A percentile compares a stretch with the other conserved stretches of the same genome.
phyloP scores from a whole-genome alignment of 1,284 basidiomycete species.

The Melampsora medusae region DNA sequence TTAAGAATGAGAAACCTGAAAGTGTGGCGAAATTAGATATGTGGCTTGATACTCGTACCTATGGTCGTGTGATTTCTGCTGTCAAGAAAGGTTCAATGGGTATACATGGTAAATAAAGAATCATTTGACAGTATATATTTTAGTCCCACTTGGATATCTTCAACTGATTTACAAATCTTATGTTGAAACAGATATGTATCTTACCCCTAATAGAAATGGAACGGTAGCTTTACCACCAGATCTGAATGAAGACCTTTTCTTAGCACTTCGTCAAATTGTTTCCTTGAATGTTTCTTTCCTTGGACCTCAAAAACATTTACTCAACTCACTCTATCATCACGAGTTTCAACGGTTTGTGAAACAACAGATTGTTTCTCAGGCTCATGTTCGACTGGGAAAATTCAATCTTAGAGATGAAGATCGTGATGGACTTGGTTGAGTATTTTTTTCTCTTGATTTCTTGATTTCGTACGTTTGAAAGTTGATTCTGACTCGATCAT shows the following conservation, averaged over 20 bases:
- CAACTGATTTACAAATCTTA: neutral
- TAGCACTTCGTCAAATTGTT: no score
- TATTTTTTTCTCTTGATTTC: neutral
- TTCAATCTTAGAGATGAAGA: conserved; percentile 42
- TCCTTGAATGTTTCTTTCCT: neutral
- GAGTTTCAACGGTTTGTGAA: conserved; percentile 49
- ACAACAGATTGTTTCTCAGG: conserved; percentile 47
- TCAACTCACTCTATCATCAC: conserved; percentile 46
- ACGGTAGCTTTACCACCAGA: neutral
- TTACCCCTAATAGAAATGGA: neutral
- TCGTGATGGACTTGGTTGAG: conserved; percentile 29
- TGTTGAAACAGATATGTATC: neutral
- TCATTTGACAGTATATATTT: no score
- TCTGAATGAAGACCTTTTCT: no score
- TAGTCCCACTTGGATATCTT: neutral
- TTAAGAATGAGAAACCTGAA: neutral
- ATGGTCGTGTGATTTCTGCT: conserved; percentile 4
- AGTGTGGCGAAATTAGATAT: conserved; percentile 14
- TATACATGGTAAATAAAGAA: conserved; percentile 15
- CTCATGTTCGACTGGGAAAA: conserved; percentile 46
- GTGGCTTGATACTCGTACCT: conserved; percentile 9
- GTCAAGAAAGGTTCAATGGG: conserved; percentile 8
- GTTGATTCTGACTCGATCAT: conserved; percentile 45
- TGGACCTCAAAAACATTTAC: conserved; percentile 45
- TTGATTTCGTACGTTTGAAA: neutral